phyloP scores from a whole-genome alignment of 2,329 filamentous ascomycete genomes.

The Chrysoporthe deuterocubensis region DNA sequence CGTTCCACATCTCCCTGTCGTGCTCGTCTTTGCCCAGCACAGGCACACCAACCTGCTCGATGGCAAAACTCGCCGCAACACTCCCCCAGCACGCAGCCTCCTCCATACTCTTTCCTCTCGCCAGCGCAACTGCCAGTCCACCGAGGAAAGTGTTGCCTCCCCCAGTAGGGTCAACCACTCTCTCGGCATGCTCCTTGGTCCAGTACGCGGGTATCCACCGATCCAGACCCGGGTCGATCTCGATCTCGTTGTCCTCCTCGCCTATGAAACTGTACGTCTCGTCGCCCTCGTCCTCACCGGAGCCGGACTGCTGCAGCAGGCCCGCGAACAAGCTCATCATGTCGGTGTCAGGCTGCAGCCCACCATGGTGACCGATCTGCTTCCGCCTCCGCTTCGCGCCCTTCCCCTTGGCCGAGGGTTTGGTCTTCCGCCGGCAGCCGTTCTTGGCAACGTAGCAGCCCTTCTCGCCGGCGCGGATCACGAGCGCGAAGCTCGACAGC shows the following conservation, averaged over 20 bases:
- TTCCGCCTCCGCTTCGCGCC: slow-evolving; percentile 46
- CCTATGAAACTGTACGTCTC: slow-evolving; percentile 47
- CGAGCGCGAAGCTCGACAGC: slow-evolving; percentile 66
- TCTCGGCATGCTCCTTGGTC: slow-evolving; percentile 41
- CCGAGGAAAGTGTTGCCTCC: slow-evolving; percentile 89
- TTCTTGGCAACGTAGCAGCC: slow-evolving; percentile 70
- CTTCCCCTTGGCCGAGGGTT: slow-evolving; percentile 34
- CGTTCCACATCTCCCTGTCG: slow-evolving; percentile 66
- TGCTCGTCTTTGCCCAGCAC: slow-evolving; percentile 49
- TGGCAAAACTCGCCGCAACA: slow-evolving; percentile 87
- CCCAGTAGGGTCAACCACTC: slow-evolving; percentile 89
- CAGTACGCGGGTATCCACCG: slow-evolving; percentile 83
- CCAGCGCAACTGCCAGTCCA: slow-evolving; percentile 62
- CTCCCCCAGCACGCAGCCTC: slow-evolving; percentile 79
- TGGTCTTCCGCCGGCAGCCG: slow-evolving; percentile 46
- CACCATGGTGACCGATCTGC: slow-evolving; percentile 50
- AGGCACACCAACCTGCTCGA: slow-evolving; percentile 92
- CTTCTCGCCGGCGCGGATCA: slow-evolving; percentile 72
- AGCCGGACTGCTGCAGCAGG: slow-evolving; percentile 46
- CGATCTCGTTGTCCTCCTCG: slow-evolving; percentile 53
- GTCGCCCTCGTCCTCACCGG: slow-evolving; percentile 11
- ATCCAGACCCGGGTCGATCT: slow-evolving; percentile 67
- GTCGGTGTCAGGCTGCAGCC: slow-evolving; percentile 63
- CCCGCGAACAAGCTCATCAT: slow-evolving; percentile 66
- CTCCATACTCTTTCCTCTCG: slow-evolving; percentile 62